A percentile compares a stretch with the other conserved stretches of the same genome.
Evolutionary conservation across 805 yeast species (phyloP).

Genomic region (Metahyphopichia silvanorum): DNA sequence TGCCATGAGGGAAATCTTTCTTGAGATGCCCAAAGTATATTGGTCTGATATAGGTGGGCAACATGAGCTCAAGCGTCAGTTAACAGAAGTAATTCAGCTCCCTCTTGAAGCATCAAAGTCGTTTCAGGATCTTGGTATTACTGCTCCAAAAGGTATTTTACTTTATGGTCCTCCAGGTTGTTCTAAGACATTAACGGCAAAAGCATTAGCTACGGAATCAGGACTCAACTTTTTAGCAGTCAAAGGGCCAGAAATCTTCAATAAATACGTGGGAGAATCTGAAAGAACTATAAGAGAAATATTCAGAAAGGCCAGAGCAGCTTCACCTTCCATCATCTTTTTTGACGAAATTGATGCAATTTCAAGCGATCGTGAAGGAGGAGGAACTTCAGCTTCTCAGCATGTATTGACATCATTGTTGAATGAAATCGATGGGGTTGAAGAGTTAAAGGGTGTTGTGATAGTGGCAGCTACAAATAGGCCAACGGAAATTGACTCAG

Average conservation of each 20-base stretch:
- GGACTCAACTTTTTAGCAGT: conserved; percentile 92
- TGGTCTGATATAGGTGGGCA: conserved; percentile 99
- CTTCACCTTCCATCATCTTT: conserved; percentile 90
- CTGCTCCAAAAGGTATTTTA: conserved; percentile 89
- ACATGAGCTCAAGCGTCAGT: conserved; percentile 70
- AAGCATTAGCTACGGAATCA: conserved; percentile 92
- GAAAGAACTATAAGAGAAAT: conserved; percentile 92
- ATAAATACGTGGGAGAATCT: conserved; percentile 94
- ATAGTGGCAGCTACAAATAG: conserved; percentile 95
- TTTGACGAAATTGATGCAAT: conserved; percentile 97
- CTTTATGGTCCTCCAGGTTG: conserved; percentile 99
- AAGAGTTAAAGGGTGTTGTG: conserved; percentile 88
- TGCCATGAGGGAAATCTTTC: conserved; percentile 93
- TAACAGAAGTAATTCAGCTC: conserved; percentile 86
- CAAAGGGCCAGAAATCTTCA: conserved; percentile 94
- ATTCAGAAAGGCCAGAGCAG: conserved; percentile 90
- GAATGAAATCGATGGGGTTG: conserved; percentile 97
- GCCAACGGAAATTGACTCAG: conserved; percentile 91
- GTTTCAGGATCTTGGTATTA: conserved; percentile 72
- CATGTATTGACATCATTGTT: conserved; percentile 87
- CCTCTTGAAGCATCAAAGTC: conserved; percentile 83
- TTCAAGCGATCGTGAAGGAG: conserved; percentile 68
- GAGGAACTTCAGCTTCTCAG: conserved; percentile 66
- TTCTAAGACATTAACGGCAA: conserved; percentile 91
- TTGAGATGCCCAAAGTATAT: conserved; percentile 90